Evolutionary conservation across 1,139 yeast species (phyloP), one percentile per base, ranked within the genome.

Genomic region (Saccharomyces hybrid): DNA sequence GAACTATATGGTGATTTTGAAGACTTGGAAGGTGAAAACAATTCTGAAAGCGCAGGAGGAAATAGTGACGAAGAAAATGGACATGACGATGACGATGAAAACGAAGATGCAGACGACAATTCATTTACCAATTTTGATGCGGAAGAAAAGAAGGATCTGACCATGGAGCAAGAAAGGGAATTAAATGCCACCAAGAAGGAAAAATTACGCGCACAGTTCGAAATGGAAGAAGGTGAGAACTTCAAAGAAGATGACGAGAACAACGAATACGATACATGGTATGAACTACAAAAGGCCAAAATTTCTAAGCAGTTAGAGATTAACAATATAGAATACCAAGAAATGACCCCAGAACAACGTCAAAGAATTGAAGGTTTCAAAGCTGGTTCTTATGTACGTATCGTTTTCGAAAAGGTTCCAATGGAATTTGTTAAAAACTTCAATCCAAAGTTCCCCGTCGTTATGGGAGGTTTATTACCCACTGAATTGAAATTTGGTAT

Each of bases 271-370:
- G 97, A 93, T 63, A 90, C 97, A 0, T 95, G 99, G 99, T 95
- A 93, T 70, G 98, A 93, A 69, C 82, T 88, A 71, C 97, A 95
- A 72, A 95, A 95, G 73, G 95, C 96, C 58, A 93, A 91, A 67
- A 91, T 95, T 83, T 93, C 97, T 56, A 91, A 93, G 70, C 99
- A 95, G 73, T 76, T 88, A 61, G 98, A 91, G 60, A 90, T 95
- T 73, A 95, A 95, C 73, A 88, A 88, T 70, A 82, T 88, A 4
- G 90, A 85, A 68, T 78, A 81, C 57, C 86, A 82, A 27, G 79
- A 81, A 48, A 80, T 95, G 85, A 95, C 90, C 57, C 77, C 77
- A 23, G 87, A 80, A 23, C 82, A 88, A 25, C 80, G 98, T 65
- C 77, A 83, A 57, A 83, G 83, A 60, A 84, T 95, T 60, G 98